Evolutionary conservation across 1,139 yeast genomes (phyloP), one percentile per base, ranked within the genome.

Genomic region (Taphrina populina): DNA sequence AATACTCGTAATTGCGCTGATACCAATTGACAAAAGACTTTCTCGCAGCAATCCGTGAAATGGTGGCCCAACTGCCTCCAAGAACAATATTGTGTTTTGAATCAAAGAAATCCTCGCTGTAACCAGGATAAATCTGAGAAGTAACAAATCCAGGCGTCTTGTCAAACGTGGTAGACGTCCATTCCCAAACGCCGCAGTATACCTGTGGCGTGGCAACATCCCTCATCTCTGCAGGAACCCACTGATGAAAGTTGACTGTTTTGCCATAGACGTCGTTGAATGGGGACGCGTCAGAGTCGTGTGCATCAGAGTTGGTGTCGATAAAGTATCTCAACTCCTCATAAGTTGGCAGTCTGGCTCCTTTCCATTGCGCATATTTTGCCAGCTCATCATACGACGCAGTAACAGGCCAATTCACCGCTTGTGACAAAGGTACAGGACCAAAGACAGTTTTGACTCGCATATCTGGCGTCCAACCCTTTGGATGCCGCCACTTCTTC

Each of bases 21-120:
- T 62, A 62, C 63, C 64, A 62, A 40, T 62, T 62, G 33, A 63
- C 52, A 37, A 62, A 62, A 39, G 60, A 56, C 13, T 57, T 47
- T 13, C 64, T 29, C n/a, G 58, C 61, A 1, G 61, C 57, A 17
- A 62, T 45, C 8, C 64, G 43, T 4, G 63, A 58, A 23, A 40
- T 46, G n/a, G 64, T 62, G 3, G 63, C 62, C 63, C 64, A 62
- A 13, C 61, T 57, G 8, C 64, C 64, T 7, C 64, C 64, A 33
- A 62, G 56, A 15, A 62, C 64, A 10, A 62, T 51, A 32, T 62
- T 62, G 52, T 62, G 64, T 30, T 61, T 62, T 11, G 60, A 62
- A 35, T 62, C 64, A 47, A 62, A 62, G 45, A 62, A 62, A 40
- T 62, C 64, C 21, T 59, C 46, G 11, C 62, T 58, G 43, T 62